These are phyloP conservation scores for Coniella lustricola DNA, from an alignment of 2,329 filamentous ascomycete genomes.

Conservation along the genomic window DNA sequence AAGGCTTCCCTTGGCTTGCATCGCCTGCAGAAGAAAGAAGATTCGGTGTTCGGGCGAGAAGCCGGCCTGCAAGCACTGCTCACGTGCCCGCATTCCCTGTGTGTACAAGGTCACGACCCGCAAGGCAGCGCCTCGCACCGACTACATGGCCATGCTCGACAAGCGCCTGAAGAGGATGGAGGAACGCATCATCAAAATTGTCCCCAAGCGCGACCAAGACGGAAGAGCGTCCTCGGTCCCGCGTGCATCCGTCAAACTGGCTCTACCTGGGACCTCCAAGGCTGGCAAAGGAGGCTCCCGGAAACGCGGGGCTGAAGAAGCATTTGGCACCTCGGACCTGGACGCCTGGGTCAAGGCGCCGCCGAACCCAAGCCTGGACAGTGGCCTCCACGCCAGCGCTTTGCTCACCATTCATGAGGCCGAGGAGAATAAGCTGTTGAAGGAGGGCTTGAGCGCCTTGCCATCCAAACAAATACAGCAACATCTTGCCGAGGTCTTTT, in stretches of 20 bases:
- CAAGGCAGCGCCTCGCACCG: constrained; percentile 88
- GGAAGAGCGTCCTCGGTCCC: constrained; percentile 57
- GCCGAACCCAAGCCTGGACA: constrained; percentile 41
- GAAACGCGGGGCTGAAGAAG: constrained; percentile 80
- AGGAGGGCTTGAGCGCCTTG: constrained; percentile 75
- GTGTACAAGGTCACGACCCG: constrained; percentile 96
- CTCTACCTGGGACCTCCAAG: constrained; percentile 50
- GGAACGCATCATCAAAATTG: constrained; percentile 90
- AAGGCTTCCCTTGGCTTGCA: constrained; percentile 84
- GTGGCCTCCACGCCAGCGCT: constrained; percentile 43
- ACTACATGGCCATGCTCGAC: constrained; percentile 99
- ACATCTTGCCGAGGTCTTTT: constrained; percentile 89
- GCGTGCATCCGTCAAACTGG: constrained; percentile 78
- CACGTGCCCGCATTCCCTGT: constrained; percentile 86
- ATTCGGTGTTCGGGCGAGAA: constrained; percentile 97
- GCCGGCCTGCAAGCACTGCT: constrained; percentile 92
- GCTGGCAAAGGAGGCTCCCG: constrained; percentile 52
- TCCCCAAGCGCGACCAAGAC: constrained; percentile 78
- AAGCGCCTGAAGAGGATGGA: constrained; percentile 96
- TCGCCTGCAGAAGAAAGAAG: constrained; percentile 93
- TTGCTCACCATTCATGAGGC: constrained; percentile 50
- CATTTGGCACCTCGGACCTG: constrained; percentile 67
- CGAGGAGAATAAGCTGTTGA: constrained; percentile 70
- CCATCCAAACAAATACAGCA: constrained; percentile 85
- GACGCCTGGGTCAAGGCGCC: constrained; percentile 69